Evolutionary conservation across 2,329 filamentous ascomycete species (phyloP), one percentile per base, ranked within the genome.

Genomic region (Myriosclerotinia duriaeana): DNA sequence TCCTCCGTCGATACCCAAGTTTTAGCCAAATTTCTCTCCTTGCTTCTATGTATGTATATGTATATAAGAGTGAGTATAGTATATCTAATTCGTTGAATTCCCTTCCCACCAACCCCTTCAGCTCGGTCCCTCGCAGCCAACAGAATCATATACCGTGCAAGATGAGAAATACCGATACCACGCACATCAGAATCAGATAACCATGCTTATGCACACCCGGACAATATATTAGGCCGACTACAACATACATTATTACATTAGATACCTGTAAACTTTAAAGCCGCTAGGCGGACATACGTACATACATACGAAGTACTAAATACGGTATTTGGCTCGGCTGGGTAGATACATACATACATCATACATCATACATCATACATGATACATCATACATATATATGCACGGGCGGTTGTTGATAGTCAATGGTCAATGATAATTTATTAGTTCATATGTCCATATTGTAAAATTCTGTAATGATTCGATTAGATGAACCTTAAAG

Each of bases 191-290:
- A 44, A 60, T 60, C 60, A 63, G 60, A 63, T 63, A 42, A 38
- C 48, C 42, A 65, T 65, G 62, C 62, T 65, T 59, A 50, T 65
- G 42, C 53, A 12, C 38, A 56, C 15, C 34, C 53, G 62, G 42
- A 50, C 40, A 58, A 59, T 65, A 52, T 20, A 38, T 30, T 46
- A 22, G 38, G 40, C 30, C 62, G 52, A 58, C 34, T 56, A 17
- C 62, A 50, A 38, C 30, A n/a, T n/a, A n/a, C n/a, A n/a, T n/a
- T n/a, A n/a, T n/a, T n/a, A n/a, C n/a, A n/a, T n/a, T n/a, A n/a
- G n/a, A n/a, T n/a, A n/a, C n/a, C n/a, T n/a, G n/a, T n/a, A n/a
- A n/a, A n/a, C n/a, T n/a, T n/a, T n/a, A n/a, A n/a, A n/a, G n/a
- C n/a, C n/a, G n/a, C n/a, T n/a, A n/a, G n/a, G n/a, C n/a, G n/a